Percentiles rank a stretch among this genome's conserved stretches.
These are phyloP conservation scores for Coprinopsis cinerea DNA, from an alignment of 768 basidiomycete species.

Conservation along the genomic window DNA sequence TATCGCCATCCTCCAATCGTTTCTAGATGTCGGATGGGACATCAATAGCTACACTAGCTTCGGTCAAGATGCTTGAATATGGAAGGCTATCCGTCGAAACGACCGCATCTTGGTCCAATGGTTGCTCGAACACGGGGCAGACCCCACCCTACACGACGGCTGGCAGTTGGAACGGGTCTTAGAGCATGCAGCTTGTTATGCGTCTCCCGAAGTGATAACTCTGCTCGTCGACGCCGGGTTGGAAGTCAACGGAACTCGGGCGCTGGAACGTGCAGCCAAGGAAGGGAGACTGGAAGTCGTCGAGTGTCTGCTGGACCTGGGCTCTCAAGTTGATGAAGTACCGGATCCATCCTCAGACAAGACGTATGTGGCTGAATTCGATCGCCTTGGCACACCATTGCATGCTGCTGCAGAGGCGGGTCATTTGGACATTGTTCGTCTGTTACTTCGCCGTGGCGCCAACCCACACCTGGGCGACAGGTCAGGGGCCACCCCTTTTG, in stretches of 20 bases:
- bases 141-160: not conserved
- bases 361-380: not conserved
- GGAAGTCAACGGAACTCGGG: not conserved
- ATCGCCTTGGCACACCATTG: not conserved
- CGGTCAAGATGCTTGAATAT: not conserved
- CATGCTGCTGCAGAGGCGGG: not conserved
- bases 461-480: not conserved
- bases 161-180: not conserved
- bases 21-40: not conserved
- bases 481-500: not conserved
- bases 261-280: not conserved
- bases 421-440: not conserved
- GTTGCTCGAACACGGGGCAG: not conserved
- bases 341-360: not conserved
- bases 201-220: not conserved
- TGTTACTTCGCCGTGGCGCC: not conserved
- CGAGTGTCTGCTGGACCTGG: not conserved
- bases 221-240: not conserved
- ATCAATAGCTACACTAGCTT: not conserved
- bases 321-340: not conserved
- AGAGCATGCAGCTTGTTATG: not conserved
- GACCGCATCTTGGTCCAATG: not conserved
- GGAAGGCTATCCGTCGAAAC: not conserved
- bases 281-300: not conserved
- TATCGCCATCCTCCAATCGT: not conserved